These are phyloP conservation scores for Agaricus sinodeliciosus DNA, from an alignment of 768 basidiomycete genomes.

Conservation along the genomic window DNA sequence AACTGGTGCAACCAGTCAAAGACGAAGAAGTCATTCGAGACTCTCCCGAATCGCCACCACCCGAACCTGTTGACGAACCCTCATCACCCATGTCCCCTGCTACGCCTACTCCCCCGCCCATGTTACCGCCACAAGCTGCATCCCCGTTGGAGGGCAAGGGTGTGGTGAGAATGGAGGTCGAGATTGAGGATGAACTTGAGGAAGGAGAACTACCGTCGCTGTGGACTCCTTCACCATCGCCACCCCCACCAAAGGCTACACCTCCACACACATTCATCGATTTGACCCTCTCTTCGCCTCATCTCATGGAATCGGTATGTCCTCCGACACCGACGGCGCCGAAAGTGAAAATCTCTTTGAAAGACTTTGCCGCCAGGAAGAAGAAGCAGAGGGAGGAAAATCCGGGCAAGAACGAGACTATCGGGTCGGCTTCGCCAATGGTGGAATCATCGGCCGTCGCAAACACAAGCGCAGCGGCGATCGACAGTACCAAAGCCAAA, in stretches of 20 bases:
- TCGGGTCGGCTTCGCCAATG: conserved; percentile 5
- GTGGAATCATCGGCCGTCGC: neutral
- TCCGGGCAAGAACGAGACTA: neutral
- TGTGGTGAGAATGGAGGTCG: too few species aligned
- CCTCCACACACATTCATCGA: too few species aligned
- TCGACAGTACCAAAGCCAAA: neutral
- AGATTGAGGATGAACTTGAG: neutral
- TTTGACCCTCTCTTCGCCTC: neutral
- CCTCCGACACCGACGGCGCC: conserved; percentile 15
- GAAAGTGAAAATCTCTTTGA: conserved; percentile 53
- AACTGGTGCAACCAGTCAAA: too few species aligned
- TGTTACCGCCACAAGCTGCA: neutral
- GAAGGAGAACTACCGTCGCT: neutral
- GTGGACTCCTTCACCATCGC: neutral
- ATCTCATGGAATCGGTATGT: neutral
- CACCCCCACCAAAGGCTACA: neutral
- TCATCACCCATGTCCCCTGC: conserved; percentile 7
- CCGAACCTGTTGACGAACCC: neutral
- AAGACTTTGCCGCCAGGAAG: conserved; percentile 51
- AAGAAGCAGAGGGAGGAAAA: conserved; percentile 43
- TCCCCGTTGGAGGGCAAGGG: neutral
- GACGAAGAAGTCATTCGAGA: conserved; percentile 6
- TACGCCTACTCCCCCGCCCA: neutral
- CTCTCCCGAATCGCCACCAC: conserved; percentile 11
- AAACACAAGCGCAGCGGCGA: neutral